phyloP scores from a whole-genome alignment of 2,329 filamentous ascomycete species.

The Fusarium penzigii region DNA sequence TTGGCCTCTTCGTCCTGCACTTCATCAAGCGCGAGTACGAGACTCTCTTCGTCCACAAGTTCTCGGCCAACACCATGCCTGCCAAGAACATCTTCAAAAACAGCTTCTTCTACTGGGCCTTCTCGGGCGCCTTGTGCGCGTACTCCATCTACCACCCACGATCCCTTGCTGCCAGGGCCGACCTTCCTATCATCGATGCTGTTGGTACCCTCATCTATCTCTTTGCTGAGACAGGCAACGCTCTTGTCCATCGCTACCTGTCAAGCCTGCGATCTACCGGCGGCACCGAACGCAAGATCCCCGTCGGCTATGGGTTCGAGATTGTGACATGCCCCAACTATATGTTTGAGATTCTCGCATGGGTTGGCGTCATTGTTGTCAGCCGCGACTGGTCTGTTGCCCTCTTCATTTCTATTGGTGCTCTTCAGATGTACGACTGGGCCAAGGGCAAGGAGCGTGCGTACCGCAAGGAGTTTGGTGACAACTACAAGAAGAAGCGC shows the following conservation, averaged over 20 bases:
- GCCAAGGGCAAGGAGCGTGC: constrained; percentile 88
- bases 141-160: constrained; percentile 82
- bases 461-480: constrained; percentile 87
- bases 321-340: constrained; percentile 97
- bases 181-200: constrained; percentile 57
- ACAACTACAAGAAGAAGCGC: constrained; percentile 94
- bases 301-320: constrained; percentile 78
- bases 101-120: constrained; percentile 88
- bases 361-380: constrained; percentile 79
- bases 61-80: constrained; percentile 94
- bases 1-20: constrained; percentile 75
- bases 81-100: constrained; percentile 90
- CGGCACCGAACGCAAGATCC: constrained; percentile 85
- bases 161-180: constrained; percentile 62
- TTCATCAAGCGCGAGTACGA: constrained; percentile 96
- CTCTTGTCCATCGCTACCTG: constrained; percentile 77
- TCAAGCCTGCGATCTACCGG: constrained; percentile 75
- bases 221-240: constrained; percentile 79
- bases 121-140: constrained; percentile 78
- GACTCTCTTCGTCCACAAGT: constrained; percentile 92
- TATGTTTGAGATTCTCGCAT: constrained; percentile 86
- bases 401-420: constrained; percentile 74
- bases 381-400: constrained; percentile 77
- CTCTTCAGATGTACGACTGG: constrained; percentile 82
- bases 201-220: constrained; percentile 70